Percentiles rank a stretch among this genome's conserved stretches.
phyloP scores from a whole-genome alignment of 257 asterid species.

The Nicotiana obtusifolia region DNA sequence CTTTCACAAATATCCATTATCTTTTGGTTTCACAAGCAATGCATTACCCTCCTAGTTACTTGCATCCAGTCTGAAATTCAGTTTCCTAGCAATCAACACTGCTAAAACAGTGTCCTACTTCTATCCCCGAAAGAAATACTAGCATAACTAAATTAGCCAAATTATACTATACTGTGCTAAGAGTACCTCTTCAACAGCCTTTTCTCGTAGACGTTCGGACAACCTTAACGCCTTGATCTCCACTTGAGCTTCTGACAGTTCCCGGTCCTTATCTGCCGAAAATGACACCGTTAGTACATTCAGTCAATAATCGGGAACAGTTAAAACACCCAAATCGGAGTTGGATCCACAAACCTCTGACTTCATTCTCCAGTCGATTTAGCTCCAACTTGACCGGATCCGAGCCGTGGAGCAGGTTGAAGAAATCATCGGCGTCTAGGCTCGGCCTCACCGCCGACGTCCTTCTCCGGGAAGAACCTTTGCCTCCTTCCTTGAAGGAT shows the following conservation, averaged over 20 bases:
- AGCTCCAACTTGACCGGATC: conserved; percentile 99
- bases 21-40: background rate
- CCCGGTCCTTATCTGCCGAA: conserved; percentile 71
- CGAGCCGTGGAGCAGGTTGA: conserved; percentile 94
- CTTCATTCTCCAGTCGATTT: conserved; percentile 94
- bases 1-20: background rate
- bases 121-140: background rate
- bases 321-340: conserved; percentile 29
- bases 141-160: background rate
- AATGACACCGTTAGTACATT: background rate
- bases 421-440: conserved; percentile 82
- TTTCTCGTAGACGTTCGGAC: conserved; percentile 78
- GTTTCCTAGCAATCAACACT: background rate
- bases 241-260: conserved; percentile 72
- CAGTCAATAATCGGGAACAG: background rate
- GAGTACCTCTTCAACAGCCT: conserved; percentile 92
- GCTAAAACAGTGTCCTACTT: background rate
- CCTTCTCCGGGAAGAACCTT: conserved; percentile 48
- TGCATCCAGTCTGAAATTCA: background rate
- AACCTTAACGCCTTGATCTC: conserved; percentile 75
- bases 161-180: background rate
- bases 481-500: conserved; percentile 52
- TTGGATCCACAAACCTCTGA: conserved; percentile 94
- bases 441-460: conserved; percentile 79
- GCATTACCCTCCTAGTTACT: background rate